phyloP scores from a whole-genome alignment of 495 filamentous ascomycete genomes.

The Podospora sp. region DNA sequence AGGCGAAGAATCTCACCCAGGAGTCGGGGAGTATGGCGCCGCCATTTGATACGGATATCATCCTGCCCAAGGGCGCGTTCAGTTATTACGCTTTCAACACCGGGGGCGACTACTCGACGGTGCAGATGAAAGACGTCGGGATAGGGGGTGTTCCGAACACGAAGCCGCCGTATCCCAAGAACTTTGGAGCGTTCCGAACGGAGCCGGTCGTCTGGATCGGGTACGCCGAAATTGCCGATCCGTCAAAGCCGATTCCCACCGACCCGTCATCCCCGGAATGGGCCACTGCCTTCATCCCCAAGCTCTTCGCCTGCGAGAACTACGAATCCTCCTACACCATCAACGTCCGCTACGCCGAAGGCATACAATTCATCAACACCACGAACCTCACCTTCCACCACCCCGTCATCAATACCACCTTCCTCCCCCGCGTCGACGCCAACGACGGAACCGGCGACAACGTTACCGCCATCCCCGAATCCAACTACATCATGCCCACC shows the following conservation, averaged over 20 bases:
- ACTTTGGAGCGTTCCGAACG: conserved; percentile 42
- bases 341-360: conserved; percentile 36
- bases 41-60: conserved; percentile 36
- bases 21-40: conserved; percentile 32
- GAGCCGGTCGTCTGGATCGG: conserved; percentile 44
- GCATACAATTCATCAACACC: conserved; percentile 33
- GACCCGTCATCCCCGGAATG: conserved; percentile 30
- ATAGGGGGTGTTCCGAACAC: conserved; percentile 35
- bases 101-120: conserved; percentile 40
- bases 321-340: conserved; percentile 42
- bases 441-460: conserved; percentile 44
- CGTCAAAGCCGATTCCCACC: conserved; percentile 25
- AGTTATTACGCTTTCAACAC: conserved; percentile 41
- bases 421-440: conserved; percentile 32
- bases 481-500: conserved; percentile 38
- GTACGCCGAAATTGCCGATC: conserved; percentile 31
- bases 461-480: conserved; percentile 37
- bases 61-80: conserved; percentile 37
- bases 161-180: conserved; percentile 35
- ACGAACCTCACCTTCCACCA: conserved; percentile 29
- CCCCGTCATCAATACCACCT: conserved; percentile 43
- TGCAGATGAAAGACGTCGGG: conserved; percentile 38
- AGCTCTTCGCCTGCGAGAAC: conserved; percentile 44
- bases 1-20: conserved; percentile 31
- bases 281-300: conserved; percentile 37